Evolutionary conservation across 805 yeast genomes (phyloP).

Genomic region (Candida schatavii): DNA sequence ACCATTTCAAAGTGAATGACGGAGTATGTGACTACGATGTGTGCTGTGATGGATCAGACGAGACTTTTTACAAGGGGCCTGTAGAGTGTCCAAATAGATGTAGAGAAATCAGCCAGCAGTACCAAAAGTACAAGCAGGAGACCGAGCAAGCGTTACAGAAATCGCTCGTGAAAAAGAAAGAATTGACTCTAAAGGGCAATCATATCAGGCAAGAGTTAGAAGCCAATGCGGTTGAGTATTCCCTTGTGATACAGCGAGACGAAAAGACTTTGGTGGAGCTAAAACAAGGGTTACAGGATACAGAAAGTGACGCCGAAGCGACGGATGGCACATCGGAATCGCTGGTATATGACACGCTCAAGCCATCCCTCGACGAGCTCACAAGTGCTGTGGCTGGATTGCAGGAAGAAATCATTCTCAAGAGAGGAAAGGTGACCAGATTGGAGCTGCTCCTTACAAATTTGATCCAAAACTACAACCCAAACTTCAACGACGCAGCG

Average conservation of each 20-base stretch:
- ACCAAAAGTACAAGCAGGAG: conserved; percentile 13
- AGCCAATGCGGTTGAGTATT: conserved; percentile 18
- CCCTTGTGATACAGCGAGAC: conserved; percentile 14
- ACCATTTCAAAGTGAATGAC: conserved; percentile 72
- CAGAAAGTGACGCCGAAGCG: neutral
- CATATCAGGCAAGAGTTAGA: conserved; percentile 16
- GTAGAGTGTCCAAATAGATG: conserved; percentile 58
- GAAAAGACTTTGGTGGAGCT: conserved; percentile 6
- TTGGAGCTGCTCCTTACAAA: conserved; percentile 48
- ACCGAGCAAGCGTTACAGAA: conserved; percentile 12
- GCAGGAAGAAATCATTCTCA: neutral
- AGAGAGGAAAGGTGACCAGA: conserved; percentile 30
- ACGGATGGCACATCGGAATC: conserved; percentile 4
- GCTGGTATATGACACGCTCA: conserved; percentile 16
- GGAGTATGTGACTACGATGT: conserved; percentile 86
- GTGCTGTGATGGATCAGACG: conserved; percentile 97
- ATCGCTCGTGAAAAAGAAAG: conserved; percentile 16
- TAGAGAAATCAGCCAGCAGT: conserved; percentile 43
- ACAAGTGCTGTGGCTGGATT: neutral
- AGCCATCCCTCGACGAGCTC: conserved; percentile 7
- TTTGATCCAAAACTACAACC: conserved; percentile 64
- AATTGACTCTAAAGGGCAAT: conserved; percentile 12
- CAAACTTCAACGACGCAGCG: conserved; percentile 82
- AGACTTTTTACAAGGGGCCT: conserved; percentile 28
- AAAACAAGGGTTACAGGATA: conserved; percentile 2